Percentiles rank a stretch among this genome's conserved stretches.
These are phyloP conservation scores for Salicornia ramosissima DNA, from an alignment of 148 eudicot genomes.

Conservation along the genomic window DNA sequence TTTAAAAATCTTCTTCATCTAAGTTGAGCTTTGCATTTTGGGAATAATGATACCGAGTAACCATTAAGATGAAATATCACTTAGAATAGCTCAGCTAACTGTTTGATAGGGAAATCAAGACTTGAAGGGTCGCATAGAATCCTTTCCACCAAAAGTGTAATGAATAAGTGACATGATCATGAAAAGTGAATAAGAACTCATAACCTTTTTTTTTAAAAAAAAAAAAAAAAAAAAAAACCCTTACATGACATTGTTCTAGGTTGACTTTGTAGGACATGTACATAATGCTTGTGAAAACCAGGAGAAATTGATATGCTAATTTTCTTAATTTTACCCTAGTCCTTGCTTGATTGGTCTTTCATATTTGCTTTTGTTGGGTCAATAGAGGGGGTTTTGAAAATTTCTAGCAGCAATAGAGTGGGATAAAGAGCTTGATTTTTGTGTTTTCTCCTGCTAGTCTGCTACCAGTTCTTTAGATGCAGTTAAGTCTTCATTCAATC, in stretches of 20 bases:
- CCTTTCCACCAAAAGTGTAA: too few relatives aligned
- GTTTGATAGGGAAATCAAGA: not conserved
- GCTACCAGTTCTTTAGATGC: not conserved
- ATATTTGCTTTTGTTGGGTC: not conserved
- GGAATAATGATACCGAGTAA: too few relatives aligned
- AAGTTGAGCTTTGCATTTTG: too few relatives aligned
- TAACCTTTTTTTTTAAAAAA: not conserved
- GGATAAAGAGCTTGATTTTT: not conserved
- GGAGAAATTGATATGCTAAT: not conserved
- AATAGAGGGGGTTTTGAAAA: not conserved
- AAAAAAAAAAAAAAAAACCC: too few relatives aligned
- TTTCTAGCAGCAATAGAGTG: not conserved
- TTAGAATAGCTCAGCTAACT: not conserved
- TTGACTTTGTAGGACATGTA: not conserved
- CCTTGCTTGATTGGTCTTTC: not conserved
- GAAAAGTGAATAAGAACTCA: not conserved
- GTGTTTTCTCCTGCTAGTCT: too few relatives aligned
- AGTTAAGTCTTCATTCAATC: not conserved
- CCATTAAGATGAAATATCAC: too few relatives aligned
- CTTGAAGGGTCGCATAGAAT: not conserved
- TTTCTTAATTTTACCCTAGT: not conserved
- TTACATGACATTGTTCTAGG: not conserved
- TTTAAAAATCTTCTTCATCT: too few relatives aligned
- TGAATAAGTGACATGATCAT: too few relatives aligned
- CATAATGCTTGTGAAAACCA: not conserved